phyloP scores from a whole-genome alignment of 768 basidiomycete species.

The Hericium coralloides region DNA sequence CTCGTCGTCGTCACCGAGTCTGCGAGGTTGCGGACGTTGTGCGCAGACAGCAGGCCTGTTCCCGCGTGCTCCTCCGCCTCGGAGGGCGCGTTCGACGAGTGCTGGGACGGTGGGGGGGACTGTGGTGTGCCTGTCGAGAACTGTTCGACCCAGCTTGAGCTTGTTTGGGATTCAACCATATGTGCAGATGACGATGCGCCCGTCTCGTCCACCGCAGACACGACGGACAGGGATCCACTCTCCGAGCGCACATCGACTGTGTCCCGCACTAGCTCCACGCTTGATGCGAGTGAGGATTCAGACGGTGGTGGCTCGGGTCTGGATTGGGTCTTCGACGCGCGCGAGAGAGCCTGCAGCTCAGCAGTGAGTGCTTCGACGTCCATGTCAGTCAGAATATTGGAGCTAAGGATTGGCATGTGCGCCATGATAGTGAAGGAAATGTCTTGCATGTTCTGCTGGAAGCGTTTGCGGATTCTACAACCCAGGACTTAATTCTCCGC shows the following conservation, averaged over 20 bases:
- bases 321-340: constrained; percentile 16
- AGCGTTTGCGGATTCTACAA: constrained; percentile 59
- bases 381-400: constrained; percentile 61
- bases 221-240: constrained; percentile 30
- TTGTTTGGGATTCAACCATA: constrained; percentile 25
- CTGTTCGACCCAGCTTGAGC: constrained; percentile 34
- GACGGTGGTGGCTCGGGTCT: constrained; percentile 14
- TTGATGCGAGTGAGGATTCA: constrained; percentile 25
- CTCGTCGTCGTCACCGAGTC: constrained; percentile 15
- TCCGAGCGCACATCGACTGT: constrained; percentile 34
- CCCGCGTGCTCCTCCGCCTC: neutral
- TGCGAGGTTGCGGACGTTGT: neutral
- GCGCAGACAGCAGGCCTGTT: neutral
- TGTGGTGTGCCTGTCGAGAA: constrained; percentile 11
- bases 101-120: constrained; percentile 13
- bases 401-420: constrained; percentile 55
- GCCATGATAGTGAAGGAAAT: constrained; percentile 68
- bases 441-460: constrained; percentile 70
- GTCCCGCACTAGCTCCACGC: constrained; percentile 24
- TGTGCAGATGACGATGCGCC: constrained; percentile 27
- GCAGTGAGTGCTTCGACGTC: constrained; percentile 66
- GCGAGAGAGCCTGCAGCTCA: constrained; percentile 40
- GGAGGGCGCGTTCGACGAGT: neutral
- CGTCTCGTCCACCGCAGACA: constrained; percentile 32
- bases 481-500: neutral